Evolutionary conservation across 768 basidiomycete species (phyloP).

Genomic region (Xerocomus spinulosus): DNA sequence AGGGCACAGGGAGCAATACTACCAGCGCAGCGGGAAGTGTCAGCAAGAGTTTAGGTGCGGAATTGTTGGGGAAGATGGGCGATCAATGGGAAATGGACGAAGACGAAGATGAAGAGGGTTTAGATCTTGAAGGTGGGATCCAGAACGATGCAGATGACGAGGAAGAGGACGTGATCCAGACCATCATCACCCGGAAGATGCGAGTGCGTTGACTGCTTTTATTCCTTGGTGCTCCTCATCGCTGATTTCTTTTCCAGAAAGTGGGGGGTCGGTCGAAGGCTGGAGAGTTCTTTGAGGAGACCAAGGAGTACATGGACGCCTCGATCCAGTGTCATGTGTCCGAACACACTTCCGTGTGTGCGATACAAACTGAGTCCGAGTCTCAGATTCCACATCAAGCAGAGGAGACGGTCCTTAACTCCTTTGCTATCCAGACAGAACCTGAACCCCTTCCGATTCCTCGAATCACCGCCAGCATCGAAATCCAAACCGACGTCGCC

Average conservation of each 20-base stretch:
- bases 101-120: conserved; percentile 37
- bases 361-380: conserved; percentile 61
- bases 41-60: conserved; percentile 73
- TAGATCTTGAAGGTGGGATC: conserved; percentile 37
- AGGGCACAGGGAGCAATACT: conserved; percentile 38
- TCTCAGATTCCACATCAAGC: conserved; percentile 55
- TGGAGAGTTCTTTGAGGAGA: conserved; percentile 50
- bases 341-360: conserved; percentile 43
- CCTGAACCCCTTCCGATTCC: conserved; percentile 30
- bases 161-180: conserved; percentile 66
- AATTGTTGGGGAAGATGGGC: conserved; percentile 62
- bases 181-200: conserved; percentile 83
- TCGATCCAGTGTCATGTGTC: conserved; percentile 64
- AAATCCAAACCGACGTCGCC: conserved; percentile 57
- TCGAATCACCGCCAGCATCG: conserved; percentile 42
- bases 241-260: conserved; percentile 43
- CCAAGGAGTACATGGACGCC: conserved; percentile 73
- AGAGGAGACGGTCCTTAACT: conserved; percentile 29
- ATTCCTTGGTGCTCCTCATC: conserved; percentile 4
- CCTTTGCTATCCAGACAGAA: conserved; percentile 39
- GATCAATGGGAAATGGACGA: conserved; percentile 40
- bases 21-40: conserved; percentile 53
- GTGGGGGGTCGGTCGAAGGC: conserved; percentile 54
- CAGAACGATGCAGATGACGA: conserved; percentile 59
- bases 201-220: conserved; percentile 41